A percentile compares a stretch with the other conserved stretches of the same genome.
These are phyloP conservation scores for Sphaerulina populicola DNA, from an alignment of 2,329 filamentous ascomycete species.

Conservation along the genomic window DNA sequence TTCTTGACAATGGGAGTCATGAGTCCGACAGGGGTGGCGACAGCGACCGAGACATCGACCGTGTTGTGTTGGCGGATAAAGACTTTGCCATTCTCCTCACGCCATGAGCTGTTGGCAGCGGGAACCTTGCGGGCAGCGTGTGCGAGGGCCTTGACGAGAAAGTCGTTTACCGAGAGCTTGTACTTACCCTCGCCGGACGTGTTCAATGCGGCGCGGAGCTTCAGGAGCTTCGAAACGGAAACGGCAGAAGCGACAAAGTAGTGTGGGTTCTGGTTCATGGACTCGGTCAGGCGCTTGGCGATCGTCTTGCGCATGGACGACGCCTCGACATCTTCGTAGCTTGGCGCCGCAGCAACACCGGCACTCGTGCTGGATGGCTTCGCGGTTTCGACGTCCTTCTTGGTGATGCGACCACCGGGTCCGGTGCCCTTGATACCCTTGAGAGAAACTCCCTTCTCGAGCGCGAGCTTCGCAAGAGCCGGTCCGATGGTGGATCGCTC, in stretches of 20 bases:
- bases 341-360: conserved; percentile 49
- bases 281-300: conserved; percentile 80
- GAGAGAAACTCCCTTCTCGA: conserved; percentile 73
- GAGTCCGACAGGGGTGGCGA: conserved; percentile 83
- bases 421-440: conserved; percentile 78
- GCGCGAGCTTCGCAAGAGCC: conserved; percentile 70
- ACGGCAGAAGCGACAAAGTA: conserved; percentile 91
- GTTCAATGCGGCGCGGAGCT: conserved; percentile 92
- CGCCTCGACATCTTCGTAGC: conserved; percentile 76
- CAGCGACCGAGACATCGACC: conserved; percentile 91
- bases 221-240: conserved; percentile 89
- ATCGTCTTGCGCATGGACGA: conserved; percentile 98
- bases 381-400: conserved; percentile 87
- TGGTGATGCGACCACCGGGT: conserved; percentile 76
- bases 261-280: conserved; percentile 88
- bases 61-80: conserved; percentile 87
- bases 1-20: conserved; percentile 96
- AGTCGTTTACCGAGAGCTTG: conserved; percentile 99
- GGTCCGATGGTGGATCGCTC: conserved; percentile 68
- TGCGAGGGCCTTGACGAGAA: conserved; percentile 93
- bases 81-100: conserved; percentile 59
- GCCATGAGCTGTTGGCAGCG: conserved; percentile 91
- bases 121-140: conserved; percentile 88
- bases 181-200: conserved; percentile 81
- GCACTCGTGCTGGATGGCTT: conserved; percentile 44